These are phyloP conservation scores for Leishmania aethiopica DNA, from an alignment of 208 protist species.

Conservation along the genomic window DNA sequence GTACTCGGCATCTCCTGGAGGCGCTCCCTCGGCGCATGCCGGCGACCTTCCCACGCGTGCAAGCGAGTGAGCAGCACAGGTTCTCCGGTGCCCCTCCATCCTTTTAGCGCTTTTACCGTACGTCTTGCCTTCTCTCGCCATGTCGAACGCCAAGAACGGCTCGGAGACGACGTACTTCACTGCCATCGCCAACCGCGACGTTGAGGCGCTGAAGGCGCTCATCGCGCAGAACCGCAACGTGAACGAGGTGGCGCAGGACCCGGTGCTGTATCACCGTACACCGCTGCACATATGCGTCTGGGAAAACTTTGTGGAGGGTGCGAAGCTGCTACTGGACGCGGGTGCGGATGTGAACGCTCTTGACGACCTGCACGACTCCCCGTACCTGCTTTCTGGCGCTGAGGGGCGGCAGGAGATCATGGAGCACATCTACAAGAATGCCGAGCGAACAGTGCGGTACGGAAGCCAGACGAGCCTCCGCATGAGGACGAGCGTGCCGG, in stretches of 20 bases:
- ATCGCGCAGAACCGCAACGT: constrained; percentile 39
- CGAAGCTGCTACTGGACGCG: constrained; percentile 46
- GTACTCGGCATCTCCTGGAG: background rate
- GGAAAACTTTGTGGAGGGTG: constrained; percentile 48
- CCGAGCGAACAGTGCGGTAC: constrained; percentile 29
- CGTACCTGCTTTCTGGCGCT: constrained; percentile 48
- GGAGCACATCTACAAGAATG: constrained; percentile 42
- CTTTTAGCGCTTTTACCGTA: background rate
- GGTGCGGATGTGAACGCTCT: constrained; percentile 57
- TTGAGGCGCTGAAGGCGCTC: constrained; percentile 29
- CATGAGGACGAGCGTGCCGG: constrained; percentile 42
- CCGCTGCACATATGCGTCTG: constrained; percentile 60
- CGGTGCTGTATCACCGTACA: constrained; percentile 38
- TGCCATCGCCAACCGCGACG: constrained; percentile 37
- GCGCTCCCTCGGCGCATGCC: background rate
- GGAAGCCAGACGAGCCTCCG: constrained; percentile 16
- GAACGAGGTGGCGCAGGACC: constrained; percentile 32
- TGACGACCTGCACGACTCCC: constrained; percentile 61
- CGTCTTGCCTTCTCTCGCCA: background rate
- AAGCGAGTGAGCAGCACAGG: background rate
- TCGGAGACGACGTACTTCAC: constrained; percentile 35
- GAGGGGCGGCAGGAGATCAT: constrained; percentile 56
- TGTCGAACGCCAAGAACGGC: background rate
- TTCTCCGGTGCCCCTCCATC: background rate
- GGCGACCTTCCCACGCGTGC: background rate